Conservation (phyloP, 306 rosid species). For the Castanea crenata region DNA sequence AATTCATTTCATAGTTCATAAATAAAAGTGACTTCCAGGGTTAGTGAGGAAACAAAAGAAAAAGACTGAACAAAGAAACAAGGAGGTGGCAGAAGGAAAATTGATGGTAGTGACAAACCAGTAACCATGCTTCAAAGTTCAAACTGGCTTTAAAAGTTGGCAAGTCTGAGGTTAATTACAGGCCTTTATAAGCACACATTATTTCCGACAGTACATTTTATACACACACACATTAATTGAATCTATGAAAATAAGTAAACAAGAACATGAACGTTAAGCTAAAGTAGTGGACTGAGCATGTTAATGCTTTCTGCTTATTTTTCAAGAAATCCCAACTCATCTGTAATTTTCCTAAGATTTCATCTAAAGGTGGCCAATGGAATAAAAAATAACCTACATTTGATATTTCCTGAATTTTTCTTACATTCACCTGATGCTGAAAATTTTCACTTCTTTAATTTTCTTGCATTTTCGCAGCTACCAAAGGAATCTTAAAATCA, state of each 20-base stretch:
- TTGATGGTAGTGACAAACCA: background rate
- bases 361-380: conserved; percentile 4
- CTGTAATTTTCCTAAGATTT: background rate
- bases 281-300: background rate
- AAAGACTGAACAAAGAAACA: too few species aligned
- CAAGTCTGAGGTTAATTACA: background rate
- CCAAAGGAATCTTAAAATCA: too few species aligned
- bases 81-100: background rate
- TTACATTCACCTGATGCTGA: conserved; percentile 14
- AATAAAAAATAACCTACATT: conserved; percentile 1
- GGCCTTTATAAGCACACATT: background rate
- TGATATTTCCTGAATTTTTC: background rate
- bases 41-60: background rate
- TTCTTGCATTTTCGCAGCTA: background rate
- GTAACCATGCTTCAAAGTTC: background rate
- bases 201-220: background rate
- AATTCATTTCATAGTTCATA: conserved; percentile 8
- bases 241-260: background rate
- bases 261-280: background rate
- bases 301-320: background rate
- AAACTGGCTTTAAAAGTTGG: conserved; percentile 5
- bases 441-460: conserved; percentile 6
- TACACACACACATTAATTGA: background rate
- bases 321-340: background rate
- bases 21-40: conserved; percentile 1